Evolutionary conservation across 129 eudicot genomes (phyloP).

Genomic region (Calendula officinalis): DNA sequence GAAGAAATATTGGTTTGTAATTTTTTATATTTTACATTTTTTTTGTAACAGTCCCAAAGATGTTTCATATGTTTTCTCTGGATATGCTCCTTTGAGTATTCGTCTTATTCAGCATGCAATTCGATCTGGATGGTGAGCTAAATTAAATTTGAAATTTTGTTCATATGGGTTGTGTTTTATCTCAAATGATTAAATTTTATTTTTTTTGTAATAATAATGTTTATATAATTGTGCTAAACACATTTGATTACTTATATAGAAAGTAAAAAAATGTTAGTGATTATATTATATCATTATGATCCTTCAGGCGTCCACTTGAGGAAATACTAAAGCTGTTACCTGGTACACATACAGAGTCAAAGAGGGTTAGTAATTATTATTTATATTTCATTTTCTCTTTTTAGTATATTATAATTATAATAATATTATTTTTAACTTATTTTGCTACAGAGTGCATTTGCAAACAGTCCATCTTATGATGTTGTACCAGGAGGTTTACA

Average conservation of each 20-base stretch:
- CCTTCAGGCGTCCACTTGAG: slow-evolving; percentile 86
- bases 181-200: too few relatives aligned
- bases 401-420: not conserved
- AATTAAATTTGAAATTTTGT: not conserved
- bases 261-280: too few relatives aligned
- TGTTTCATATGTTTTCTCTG: slow-evolving; percentile 90
- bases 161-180: too few relatives aligned
- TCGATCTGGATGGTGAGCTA: slow-evolving; percentile 88
- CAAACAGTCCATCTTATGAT: slow-evolving; percentile 66
- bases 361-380: slow-evolving; percentile 52
- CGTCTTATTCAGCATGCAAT: slow-evolving; percentile 97
- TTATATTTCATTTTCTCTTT: not conserved
- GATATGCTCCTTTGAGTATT: slow-evolving; percentile 96
- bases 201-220: too few relatives aligned
- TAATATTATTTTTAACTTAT: not conserved
- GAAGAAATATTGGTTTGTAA: not conserved
- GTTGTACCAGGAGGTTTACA: slow-evolving; percentile 51
- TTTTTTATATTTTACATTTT: slow-evolving; percentile 1
- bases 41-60: slow-evolving; percentile 73
- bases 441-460: slow-evolving; percentile 61
- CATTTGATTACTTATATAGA: too few relatives aligned
- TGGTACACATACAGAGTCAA: slow-evolving; percentile 84
- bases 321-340: slow-evolving; percentile 89
- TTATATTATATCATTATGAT: not conserved
- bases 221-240: too few relatives aligned